Base-by-base conservation (phyloP, 1,284 basidiomycete species). In the Neolentinus lepideus region DNA sequence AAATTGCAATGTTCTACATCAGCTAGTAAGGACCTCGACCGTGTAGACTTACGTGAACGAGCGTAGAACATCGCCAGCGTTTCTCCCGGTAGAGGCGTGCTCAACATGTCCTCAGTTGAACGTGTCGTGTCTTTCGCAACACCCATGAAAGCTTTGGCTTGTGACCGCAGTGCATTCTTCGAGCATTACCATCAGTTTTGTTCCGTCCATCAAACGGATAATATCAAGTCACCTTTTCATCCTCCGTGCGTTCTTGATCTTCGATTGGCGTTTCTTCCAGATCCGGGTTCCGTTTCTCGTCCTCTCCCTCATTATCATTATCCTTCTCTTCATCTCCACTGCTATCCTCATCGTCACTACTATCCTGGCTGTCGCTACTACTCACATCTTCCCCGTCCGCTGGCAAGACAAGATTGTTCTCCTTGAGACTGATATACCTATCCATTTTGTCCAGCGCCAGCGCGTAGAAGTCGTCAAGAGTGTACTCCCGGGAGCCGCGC, bases 31-130 rank as follows among this genome's bases (percentile, higher is more conserved):
- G n/a, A n/a, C n/a, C n/a, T n/a, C n/a, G n/a, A n/a, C n/a, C n/a
- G n/a, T n/a, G n/a, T n/a, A n/a, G 21, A 74, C 83, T 63, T 67
- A 84, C 88, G 79, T 3, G 88, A 88, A 4, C 94, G 82, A 11
- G 88, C 83, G 65, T 94, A 97, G 69, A 96, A 96, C 68, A 80
- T 77, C 0, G 90, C 85, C 6, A 96, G 70, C 0, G 88, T 91
- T 68, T 97, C 94, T n/a, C 92, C 92, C 0, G 93, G 92, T 4
- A 88, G 75, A 0, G 94, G 94, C 0, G 93, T 95, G 57, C 87
- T 89, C 46, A 92, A 66, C 0, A 83, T 69, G 60, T 94, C 92
- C 63, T 92, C 90, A 0, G 80, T 74, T 0, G 87, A 83, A 2
- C 83, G 75, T 0, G 76, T 74, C 1, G 76, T 68, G 60, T 91